phyloP scores from a whole-genome alignment of 169 alveolate species.

The Plasmodium coatneyi region DNA sequence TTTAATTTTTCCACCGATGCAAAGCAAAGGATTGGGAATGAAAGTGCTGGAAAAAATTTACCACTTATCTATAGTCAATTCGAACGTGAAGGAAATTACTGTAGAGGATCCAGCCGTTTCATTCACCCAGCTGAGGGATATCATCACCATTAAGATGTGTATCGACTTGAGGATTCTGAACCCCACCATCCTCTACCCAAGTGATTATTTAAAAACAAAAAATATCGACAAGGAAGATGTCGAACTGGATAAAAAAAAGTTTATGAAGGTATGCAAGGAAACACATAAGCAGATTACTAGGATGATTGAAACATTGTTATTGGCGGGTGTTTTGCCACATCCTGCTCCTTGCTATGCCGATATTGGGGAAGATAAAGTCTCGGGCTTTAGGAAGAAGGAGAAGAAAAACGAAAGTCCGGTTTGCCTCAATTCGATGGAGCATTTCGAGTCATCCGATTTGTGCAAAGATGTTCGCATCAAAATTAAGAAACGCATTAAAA shows the following conservation, averaged over 20 bases:
- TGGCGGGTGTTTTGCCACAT: constrained; percentile 64
- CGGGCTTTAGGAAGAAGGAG: constrained; percentile 27
- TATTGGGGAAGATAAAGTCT: constrained; percentile 11
- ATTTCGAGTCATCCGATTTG: constrained; percentile 47
- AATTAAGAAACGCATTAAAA: constrained; percentile 42
- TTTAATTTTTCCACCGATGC: constrained; percentile 83
- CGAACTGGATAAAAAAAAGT: constrained; percentile 33
- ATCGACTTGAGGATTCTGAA: constrained; percentile 37
- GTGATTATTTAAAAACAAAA: constrained; percentile 56
- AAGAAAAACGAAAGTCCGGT: constrained; percentile 24
- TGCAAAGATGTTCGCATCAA: constrained; percentile 58
- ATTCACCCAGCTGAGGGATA: constrained; percentile 82
- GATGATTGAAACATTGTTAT: constrained; percentile 32
- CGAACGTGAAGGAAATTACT: constrained; percentile 81
- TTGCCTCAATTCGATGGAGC: constrained; percentile 34
- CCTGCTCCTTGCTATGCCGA: constrained; percentile 54
- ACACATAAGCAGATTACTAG: constrained; percentile 68
- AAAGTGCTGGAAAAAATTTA: constrained; percentile 80
- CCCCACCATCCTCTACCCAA: constrained; percentile 48
- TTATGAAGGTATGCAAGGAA: constrained; percentile 63
- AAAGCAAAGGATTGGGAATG: constrained; percentile 84
- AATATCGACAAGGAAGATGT: constrained; percentile 40
- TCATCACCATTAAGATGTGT: constrained; percentile 79
- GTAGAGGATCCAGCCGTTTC: constrained; percentile 88
- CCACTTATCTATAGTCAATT: constrained; percentile 80